Evolutionary conservation across 129 eudicot species (phyloP).

Genomic region (Rutidosis leptorrhynchoides): DNA sequence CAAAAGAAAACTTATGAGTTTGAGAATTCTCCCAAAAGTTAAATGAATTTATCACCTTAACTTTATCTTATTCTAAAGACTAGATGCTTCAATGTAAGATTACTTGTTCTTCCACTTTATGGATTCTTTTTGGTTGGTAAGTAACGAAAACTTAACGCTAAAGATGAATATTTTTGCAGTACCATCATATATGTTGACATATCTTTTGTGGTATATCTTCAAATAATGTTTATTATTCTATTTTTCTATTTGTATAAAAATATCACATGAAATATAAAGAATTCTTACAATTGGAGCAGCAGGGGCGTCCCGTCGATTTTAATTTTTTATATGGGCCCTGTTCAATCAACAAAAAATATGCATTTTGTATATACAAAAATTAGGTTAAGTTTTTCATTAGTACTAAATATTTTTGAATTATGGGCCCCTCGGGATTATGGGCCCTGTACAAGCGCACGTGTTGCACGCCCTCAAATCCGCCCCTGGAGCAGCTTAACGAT

Average conservation of each 20-base stretch:
- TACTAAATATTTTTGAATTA: too few relatives aligned
- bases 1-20: background rate
- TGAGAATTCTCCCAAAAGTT: constrained; percentile 20
- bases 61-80: constrained; percentile 30
- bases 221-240: background rate
- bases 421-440: too few relatives aligned
- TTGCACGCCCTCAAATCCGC: too few relatives aligned
- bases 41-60: constrained; percentile 29
- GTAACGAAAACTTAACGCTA: constrained; percentile 16
- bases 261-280: background rate
- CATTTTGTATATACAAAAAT: too few relatives aligned
- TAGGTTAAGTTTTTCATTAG: too few relatives aligned
- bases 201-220: background rate
- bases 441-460: too few relatives aligned
- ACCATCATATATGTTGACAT: constrained; percentile 12
- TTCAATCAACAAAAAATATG: too few relatives aligned
- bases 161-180: constrained; percentile 27
- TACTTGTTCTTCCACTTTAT: constrained; percentile 25
- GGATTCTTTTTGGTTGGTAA: constrained; percentile 39
- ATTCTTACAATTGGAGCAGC: too few relatives aligned
- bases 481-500: too few relatives aligned
- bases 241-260: too few relatives aligned
- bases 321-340: too few relatives aligned
- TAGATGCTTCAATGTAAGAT: constrained; percentile 30
- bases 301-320: too few relatives aligned